These are phyloP conservation scores for Clarireedia monteithiana DNA, from an alignment of 2,329 filamentous ascomycete species.

Conservation along the genomic window DNA sequence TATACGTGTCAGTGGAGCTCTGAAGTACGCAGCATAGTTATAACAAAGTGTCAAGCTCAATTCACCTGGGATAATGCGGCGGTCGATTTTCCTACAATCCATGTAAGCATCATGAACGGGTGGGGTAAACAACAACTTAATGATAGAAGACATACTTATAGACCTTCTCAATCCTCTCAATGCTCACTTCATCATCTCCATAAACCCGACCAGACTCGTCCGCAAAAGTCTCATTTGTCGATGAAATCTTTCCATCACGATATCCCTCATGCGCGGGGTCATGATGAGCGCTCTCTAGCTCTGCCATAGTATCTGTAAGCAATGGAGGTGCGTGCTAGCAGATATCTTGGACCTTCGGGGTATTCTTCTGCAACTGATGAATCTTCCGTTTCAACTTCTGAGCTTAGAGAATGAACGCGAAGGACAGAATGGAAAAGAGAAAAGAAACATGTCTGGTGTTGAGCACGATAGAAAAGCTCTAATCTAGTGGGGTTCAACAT, in stretches of 20 bases:
- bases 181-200: conserved; percentile 18
- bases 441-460: not conserved
- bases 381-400: not conserved
- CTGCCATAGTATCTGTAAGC: conserved; percentile 24
- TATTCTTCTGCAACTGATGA: not conserved
- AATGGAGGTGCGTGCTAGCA: conserved; percentile 29
- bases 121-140: not conserved
- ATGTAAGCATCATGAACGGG: not conserved
- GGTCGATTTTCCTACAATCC: conserved; percentile 40
- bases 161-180: conserved; percentile 29
- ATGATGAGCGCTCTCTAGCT: conserved; percentile 11
- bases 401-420: not conserved
- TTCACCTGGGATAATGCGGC: conserved; percentile 45
- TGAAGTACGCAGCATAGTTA: not conserved
- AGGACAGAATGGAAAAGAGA: not conserved
- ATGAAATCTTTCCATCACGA: conserved; percentile 4
- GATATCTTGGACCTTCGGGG: conserved; percentile 6
- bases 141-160: conserved; percentile 28
- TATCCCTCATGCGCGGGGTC: not conserved
- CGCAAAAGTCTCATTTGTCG: not conserved
- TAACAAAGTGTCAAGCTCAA: not conserved
- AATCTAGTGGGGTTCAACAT: conserved; percentile 4
- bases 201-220: conserved; percentile 9
- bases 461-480: not conserved
- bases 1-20: not conserved